These are phyloP conservation scores for Neopestalotiopsis sp. DNA, from an alignment of 2,329 filamentous ascomycete genomes.

Conservation along the genomic window DNA sequence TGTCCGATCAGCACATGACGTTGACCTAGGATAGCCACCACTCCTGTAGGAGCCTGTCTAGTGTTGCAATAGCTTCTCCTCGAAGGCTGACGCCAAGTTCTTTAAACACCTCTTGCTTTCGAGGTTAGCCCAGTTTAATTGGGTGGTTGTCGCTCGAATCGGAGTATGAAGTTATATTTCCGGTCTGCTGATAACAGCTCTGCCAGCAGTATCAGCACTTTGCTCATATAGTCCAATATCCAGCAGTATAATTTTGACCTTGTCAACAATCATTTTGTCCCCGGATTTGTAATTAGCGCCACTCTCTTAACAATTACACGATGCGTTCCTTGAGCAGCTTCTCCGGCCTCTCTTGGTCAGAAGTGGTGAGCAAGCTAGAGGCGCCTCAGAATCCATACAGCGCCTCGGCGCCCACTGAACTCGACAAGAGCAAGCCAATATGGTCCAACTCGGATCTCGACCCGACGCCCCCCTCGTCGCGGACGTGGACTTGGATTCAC, in stretches of 20 bases:
- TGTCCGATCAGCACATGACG: not conserved
- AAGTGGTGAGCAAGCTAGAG: not conserved
- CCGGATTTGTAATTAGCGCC: not conserved
- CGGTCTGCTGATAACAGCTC: no score
- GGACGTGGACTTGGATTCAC: not conserved
- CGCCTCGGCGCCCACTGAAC: not conserved
- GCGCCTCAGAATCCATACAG: not conserved
- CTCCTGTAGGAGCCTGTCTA: not conserved
- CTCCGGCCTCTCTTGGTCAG: not conserved
- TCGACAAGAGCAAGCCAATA: not conserved
- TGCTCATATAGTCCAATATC: no score
- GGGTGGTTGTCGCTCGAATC: no score
- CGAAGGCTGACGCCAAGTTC: not conserved
- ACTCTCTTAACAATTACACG: not conserved
- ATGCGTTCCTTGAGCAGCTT: not conserved
- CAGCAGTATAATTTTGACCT: not conserved
- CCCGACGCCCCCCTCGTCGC: not conserved
- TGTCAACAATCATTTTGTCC: not conserved
- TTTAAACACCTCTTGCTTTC: no score
- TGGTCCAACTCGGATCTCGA: constrained; percentile 11
- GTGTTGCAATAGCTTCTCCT: not conserved
- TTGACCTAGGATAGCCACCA: not conserved
- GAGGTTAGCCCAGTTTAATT: no score
- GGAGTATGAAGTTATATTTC: no score
- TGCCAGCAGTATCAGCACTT: no score